phyloP scores from a whole-genome alignment of 2,329 filamentous ascomycete species.

The Fusarium papillatum region DNA sequence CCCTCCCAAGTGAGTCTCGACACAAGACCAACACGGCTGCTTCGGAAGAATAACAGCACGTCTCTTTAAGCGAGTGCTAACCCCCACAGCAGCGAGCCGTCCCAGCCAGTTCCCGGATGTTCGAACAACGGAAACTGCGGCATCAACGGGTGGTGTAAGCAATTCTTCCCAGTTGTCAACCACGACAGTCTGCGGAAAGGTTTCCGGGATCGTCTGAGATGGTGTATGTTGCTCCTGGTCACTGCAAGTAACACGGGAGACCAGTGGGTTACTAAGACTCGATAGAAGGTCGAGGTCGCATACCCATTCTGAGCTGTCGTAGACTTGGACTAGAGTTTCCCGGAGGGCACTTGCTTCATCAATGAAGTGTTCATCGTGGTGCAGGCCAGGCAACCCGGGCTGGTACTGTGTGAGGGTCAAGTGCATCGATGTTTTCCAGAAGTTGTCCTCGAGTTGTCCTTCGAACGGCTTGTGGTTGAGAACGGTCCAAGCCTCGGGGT shows the following conservation, averaged over 20 bases:
- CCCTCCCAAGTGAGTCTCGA: background rate
- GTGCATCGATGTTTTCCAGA: background rate
- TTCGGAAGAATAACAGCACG: background rate
- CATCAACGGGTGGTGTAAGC: background rate
- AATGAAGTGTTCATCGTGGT: background rate
- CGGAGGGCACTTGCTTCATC: background rate
- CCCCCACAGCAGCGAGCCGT: background rate
- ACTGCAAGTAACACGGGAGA: background rate
- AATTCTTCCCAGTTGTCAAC: background rate
- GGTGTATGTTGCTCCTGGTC: background rate
- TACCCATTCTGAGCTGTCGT: background rate
- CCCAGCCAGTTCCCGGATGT: background rate
- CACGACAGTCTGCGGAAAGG: background rate
- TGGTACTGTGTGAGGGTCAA: background rate
- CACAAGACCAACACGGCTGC: background rate
- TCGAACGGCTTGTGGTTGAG: background rate
- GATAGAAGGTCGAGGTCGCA: background rate
- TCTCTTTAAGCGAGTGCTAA: background rate
- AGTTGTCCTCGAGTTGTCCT: background rate
- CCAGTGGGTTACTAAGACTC: background rate
- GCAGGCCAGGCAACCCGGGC: background rate
- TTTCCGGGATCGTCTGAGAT: background rate
- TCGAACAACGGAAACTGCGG: background rate
- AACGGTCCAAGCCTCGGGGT: background rate
- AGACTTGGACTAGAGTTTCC: background rate